Base-by-base conservation (phyloP, 1,139 yeast species). In the Sugiyamaella sp. region DNA sequence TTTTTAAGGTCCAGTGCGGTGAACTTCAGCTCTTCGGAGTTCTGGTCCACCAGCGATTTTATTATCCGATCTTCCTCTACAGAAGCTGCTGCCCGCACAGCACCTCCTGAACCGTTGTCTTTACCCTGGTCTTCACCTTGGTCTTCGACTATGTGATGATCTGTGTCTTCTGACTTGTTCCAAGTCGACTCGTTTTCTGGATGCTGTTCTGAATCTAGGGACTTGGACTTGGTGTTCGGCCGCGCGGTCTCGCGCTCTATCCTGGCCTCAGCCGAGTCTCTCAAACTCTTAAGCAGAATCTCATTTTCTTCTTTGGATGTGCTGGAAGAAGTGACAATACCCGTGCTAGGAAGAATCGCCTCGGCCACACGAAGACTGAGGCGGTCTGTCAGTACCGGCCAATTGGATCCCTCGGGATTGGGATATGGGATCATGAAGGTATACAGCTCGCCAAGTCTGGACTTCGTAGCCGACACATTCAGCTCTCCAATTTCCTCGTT, bases 221-320 rank as follows among this genome's bases (percentile, higher is more conserved):
- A n/a, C n/a, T n/a, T n/a, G n/a, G n/a, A n/a, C n/a, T n/a, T n/a
- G n/a, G n/a, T n/a, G n/a, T n/a, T n/a, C n/a, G n/a, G n/a, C n/a
- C n/a, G n/a, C n/a, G n/a, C 40, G 2, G 40, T 19, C 3, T 35
- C 42, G n/a, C 3, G 35, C 1, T 35, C 16, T 4, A 38, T 20
- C n/a, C 55, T 27, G 17, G 47, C 47, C 2, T 48, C 55, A 39
- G 66, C 66, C 5, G 66, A 57, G 10, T 66, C 61, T 16, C 51
- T n/a, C 20, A 76, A 56, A 5, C 71, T 68, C n/a, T 64, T 62
- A 17, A 64, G 51, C 10, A 77, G 56, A 22, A 67, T 44, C 40
- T 67, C 68, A 49, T 71, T 69, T 53, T 78, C 81, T 44, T 75
- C 77, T 9, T 60, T 58, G 0, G 79, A 72, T 0, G 77, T 73